Evolutionary conservation across 441 rosid genomes (phyloP).

Genomic region (Populus hybrid): DNA sequence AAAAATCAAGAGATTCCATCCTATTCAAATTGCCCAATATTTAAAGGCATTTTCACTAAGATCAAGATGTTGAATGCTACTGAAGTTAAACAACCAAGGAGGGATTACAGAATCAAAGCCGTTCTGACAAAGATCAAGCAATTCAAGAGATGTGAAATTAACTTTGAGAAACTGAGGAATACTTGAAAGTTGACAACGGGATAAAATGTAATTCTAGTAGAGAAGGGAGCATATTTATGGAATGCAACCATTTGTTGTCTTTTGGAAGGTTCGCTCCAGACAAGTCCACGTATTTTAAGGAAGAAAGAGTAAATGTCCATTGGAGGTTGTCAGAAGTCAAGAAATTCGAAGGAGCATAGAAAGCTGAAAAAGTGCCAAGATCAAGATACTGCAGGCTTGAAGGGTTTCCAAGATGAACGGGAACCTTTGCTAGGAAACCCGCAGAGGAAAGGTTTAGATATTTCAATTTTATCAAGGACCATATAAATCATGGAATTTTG

Average conservation of each 20-base stretch:
- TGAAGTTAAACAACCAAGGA: conserved; percentile 15
- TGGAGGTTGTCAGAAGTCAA: background rate
- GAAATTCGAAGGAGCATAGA: too few relatives aligned
- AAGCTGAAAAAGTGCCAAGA: background rate
- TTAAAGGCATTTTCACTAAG: conserved; percentile 5
- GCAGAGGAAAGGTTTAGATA: conserved; percentile 8
- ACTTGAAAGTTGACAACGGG: conserved; percentile 21
- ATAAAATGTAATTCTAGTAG: conserved; percentile 31
- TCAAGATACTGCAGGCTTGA: conserved; percentile 2
- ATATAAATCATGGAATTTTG: background rate
- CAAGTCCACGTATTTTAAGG: background rate
- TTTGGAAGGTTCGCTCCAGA: conserved; percentile 21
- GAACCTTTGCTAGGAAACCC: background rate
- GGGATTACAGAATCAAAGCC: conserved; percentile 26
- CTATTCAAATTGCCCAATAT: conserved; percentile 15
- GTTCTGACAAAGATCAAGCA: conserved; percentile 41
- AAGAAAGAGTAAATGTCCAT: background rate
- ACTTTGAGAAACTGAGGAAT: conserved; percentile 9
- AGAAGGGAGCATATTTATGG: conserved; percentile 30
- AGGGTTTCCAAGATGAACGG: background rate
- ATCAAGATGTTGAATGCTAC: conserved; percentile 19
- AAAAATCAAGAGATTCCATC: conserved; percentile 33
- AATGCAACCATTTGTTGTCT: conserved; percentile 30
- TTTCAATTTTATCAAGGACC: background rate
- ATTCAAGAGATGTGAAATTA: conserved; percentile 32